phyloP scores from a whole-genome alignment of 1,139 yeast genomes.

The Candida dubliniensis region DNA sequence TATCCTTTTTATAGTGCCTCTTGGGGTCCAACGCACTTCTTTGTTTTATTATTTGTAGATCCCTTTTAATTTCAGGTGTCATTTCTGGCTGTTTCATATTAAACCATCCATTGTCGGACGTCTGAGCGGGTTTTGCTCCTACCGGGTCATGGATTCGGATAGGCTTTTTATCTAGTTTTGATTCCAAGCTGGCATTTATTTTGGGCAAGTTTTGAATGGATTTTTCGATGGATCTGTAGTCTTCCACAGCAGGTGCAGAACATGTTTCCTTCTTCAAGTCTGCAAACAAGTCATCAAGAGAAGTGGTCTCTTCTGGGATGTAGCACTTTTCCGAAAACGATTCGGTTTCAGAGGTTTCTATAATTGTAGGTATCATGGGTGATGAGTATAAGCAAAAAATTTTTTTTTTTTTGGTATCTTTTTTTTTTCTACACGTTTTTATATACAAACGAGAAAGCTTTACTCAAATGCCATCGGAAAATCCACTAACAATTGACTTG shows the following conservation, averaged over 20 bases:
- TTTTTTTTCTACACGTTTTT: not conserved
- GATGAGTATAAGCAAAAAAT: not conserved
- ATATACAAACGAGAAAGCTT: too few relatives aligned
- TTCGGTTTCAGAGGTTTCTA: constrained; percentile 18
- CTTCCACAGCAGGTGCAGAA: constrained; percentile 14
- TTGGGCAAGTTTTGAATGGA: constrained; percentile 37
- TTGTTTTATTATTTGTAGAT: constrained; percentile 74
- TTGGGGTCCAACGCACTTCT: constrained; percentile 93
- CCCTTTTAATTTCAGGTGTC: constrained; percentile 73
- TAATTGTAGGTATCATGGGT: constrained; percentile 9
- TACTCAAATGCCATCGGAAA: constrained; percentile 37
- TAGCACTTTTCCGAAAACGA: constrained; percentile 12
- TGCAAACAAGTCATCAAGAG: constrained; percentile 34
- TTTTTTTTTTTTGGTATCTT: not conserved
- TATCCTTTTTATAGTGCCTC: constrained; percentile 88
- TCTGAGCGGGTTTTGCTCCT: constrained; percentile 19
- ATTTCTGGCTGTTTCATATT: constrained; percentile 78
- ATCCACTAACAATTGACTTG: constrained; percentile 55
- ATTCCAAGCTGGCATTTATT: constrained; percentile 32
- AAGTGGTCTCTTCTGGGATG: constrained; percentile 7
- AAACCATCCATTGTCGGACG: constrained; percentile 74
- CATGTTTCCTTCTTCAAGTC: constrained; percentile 27
- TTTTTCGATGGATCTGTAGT: constrained; percentile 29
- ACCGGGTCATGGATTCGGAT: constrained; percentile 56
- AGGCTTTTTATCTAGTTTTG: constrained; percentile 22